Evolutionary conservation across 2,329 filamentous ascomycete species (phyloP).

Genomic region (Pseudogymnoascus sp.): DNA sequence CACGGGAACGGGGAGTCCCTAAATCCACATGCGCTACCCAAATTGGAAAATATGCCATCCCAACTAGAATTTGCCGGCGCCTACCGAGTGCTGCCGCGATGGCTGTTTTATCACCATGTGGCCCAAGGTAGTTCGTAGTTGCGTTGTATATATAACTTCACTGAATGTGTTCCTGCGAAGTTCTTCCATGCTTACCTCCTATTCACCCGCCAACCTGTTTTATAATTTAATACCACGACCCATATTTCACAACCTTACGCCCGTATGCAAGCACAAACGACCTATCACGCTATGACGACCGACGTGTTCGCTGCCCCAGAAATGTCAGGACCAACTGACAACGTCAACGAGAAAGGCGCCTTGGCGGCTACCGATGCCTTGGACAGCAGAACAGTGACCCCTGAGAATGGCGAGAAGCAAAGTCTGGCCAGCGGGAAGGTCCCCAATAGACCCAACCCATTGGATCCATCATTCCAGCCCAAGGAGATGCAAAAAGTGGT

Average conservation of each 20-base stretch:
- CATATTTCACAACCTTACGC: neutral
- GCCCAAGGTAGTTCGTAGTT: neutral
- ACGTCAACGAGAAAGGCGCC: neutral
- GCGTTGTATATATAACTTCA: neutral
- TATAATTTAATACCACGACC: neutral
- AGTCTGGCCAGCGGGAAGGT: neutral
- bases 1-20: neutral
- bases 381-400: neutral
- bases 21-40: neutral
- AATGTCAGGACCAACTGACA: constrained; percentile 5
- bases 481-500: constrained; percentile 29
- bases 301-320: neutral
- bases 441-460: neutral
- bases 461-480: constrained; percentile 14
- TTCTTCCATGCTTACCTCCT: neutral
- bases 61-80: constrained; percentile 1
- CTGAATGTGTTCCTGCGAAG: neutral
- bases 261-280: neutral
- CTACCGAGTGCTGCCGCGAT: neutral
- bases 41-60: neutral
- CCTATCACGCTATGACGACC: neutral
- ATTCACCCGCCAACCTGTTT: neutral
- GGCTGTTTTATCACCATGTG: neutral
- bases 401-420: neutral
- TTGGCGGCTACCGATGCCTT: neutral